Percentiles rank a stretch among this genome's conserved stretches.
Evolutionary conservation across 192 early-diverging fungal species (phyloP).

Genomic region (Backusella mclennaniae): DNA sequence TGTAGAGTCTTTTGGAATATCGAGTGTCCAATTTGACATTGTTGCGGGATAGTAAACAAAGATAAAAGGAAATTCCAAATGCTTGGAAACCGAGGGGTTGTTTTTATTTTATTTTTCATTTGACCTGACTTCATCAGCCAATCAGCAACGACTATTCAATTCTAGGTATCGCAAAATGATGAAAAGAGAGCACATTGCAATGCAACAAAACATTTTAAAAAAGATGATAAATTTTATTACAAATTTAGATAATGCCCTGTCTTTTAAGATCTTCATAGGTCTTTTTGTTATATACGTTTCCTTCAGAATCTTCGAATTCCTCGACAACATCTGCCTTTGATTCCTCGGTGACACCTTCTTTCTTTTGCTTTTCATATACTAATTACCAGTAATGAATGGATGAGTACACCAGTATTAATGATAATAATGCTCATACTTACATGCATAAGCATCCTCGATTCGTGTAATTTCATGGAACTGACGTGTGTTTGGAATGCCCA

Average conservation of each 20-base stretch:
- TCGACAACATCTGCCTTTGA: slow-evolving; percentile 83
- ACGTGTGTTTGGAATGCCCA: slow-evolving; percentile 89
- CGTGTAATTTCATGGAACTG: slow-evolving; percentile 90
- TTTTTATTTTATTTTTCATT: background rate
- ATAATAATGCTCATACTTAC: slow-evolving; percentile 46
- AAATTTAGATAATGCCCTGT: slow-evolving; percentile 71
- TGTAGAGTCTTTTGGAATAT: slow-evolving; percentile 44
- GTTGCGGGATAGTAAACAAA: background rate
- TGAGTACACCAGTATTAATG: background rate
- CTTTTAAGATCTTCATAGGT: slow-evolving; percentile 83
- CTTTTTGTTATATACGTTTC: slow-evolving; percentile 88
- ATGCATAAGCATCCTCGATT: slow-evolving; percentile 88
- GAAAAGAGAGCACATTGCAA: background rate
- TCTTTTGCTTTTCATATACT: slow-evolving; percentile 89
- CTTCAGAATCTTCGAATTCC: slow-evolving; percentile 83
- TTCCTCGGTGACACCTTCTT: slow-evolving; percentile 57
- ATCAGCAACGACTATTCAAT: background rate
- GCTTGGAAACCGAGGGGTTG: background rate
- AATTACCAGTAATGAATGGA: background rate
- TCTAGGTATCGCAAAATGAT: background rate
- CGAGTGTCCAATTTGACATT: background rate
- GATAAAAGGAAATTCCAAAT: no score
- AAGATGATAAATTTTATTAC: background rate
- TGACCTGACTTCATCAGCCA: background rate
- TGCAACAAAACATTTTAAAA: no score